These are phyloP conservation scores for Symbiodinium natans DNA, from an alignment of 73 alveolate species.

Conservation along the genomic window DNA sequence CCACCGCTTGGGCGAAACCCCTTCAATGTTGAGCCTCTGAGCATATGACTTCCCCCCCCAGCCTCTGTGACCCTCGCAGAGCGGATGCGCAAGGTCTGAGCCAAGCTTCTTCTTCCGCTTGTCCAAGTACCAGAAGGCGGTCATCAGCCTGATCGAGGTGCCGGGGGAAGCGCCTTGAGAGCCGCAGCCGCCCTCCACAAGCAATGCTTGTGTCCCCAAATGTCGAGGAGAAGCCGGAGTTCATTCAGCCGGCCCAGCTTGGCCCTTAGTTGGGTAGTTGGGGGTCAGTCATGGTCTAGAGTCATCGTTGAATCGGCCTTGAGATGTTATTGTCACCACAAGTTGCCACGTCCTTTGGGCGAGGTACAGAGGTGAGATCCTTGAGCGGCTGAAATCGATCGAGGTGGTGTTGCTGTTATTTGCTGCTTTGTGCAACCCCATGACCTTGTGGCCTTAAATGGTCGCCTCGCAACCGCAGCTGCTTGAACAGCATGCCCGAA, in stretches of 20 bases:
- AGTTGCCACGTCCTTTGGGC: no score
- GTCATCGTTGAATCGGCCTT: not conserved
- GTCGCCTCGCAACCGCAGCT: not conserved
- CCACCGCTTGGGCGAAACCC: no score
- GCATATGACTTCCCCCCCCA: no score
- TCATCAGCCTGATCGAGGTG: conserved; percentile 57
- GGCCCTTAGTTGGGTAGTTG: not conserved
- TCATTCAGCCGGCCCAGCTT: conserved; percentile 63
- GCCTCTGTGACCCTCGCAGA: no score
- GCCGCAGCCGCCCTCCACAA: not conserved
- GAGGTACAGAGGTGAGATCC: conserved; percentile 43
- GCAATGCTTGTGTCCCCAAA: not conserved
- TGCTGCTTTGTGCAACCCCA: not conserved
- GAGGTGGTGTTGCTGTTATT: not conserved
- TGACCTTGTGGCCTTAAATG: not conserved
- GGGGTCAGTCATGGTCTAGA: not conserved
- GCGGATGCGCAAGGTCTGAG: conserved; percentile 66
- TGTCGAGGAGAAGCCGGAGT: conserved; percentile 15
- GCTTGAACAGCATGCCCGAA: not conserved
- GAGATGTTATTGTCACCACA: no score
- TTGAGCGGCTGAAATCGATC: conserved; percentile 58
- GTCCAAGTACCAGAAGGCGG: conserved; percentile 75
- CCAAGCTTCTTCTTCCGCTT: conserved; percentile 73
- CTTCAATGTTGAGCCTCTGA: no score
- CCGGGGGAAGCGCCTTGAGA: not conserved